These are phyloP conservation scores for Malbranchea zuffiana DNA, from an alignment of 2,329 filamentous ascomycete genomes.

Conservation along the genomic window DNA sequence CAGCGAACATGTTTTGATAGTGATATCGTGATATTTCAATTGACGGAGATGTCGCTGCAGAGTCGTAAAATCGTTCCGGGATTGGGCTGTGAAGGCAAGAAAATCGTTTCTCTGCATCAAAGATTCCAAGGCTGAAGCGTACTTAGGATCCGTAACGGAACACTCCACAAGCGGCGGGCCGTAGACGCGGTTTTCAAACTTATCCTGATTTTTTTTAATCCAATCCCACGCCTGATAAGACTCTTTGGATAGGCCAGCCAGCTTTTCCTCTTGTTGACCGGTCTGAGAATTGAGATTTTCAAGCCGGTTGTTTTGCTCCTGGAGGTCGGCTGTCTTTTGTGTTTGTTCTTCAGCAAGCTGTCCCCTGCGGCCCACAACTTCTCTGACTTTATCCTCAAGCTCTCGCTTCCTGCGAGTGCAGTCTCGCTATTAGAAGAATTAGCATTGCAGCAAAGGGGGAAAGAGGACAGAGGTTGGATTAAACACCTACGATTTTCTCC, in stretches of 20 bases:
- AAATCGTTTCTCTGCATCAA: slow-evolving; percentile 45
- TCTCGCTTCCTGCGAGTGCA: slow-evolving; percentile 37
- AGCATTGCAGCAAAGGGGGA: slow-evolving; percentile 14
- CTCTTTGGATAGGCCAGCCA: slow-evolving; percentile 52
- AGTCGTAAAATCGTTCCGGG: slow-evolving; percentile 59
- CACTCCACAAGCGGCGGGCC: slow-evolving; percentile 73
- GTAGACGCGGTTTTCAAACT: slow-evolving; percentile 66
- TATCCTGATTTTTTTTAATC: slow-evolving; percentile 56
- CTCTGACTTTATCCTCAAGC: slow-evolving; percentile 30
- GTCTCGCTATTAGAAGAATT: slow-evolving; percentile 40
- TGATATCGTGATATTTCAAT: slow-evolving; percentile 58
- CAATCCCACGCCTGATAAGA: slow-evolving; percentile 65
- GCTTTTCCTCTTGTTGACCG: slow-evolving; percentile 59
- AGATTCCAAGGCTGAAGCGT: slow-evolving; percentile 51
- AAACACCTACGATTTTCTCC: slow-evolving; percentile 51
- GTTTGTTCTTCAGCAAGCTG: slow-evolving; percentile 18
- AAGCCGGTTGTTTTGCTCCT: slow-evolving; percentile 41
- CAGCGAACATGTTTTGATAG: slow-evolving; percentile 53
- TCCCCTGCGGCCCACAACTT: slow-evolving; percentile 30
- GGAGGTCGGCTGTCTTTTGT: slow-evolving; percentile 18
- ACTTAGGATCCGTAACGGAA: slow-evolving; percentile 61
- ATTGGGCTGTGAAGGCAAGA: slow-evolving; percentile 62
- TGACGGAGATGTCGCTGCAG: slow-evolving; percentile 54
- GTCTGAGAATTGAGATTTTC: slow-evolving; percentile 58
- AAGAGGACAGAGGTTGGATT: slow-evolving; percentile 12